These are phyloP conservation scores for Puccinia triticina DNA, from an alignment of 1,284 basidiomycete genomes.

Conservation along the genomic window DNA sequence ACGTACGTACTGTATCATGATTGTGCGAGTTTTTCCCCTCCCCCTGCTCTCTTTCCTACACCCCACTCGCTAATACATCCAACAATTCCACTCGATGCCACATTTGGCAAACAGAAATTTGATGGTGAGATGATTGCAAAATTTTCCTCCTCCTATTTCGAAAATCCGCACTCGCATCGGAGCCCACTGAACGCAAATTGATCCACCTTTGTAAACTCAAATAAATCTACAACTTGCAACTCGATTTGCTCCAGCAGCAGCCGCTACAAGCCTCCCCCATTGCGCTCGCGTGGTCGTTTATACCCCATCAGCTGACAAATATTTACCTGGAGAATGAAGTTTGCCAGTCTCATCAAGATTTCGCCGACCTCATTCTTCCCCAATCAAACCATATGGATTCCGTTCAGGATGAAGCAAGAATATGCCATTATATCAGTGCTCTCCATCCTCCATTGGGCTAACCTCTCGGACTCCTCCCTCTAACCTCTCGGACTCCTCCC, in stretches of 20 bases:
- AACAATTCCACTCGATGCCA: neutral
- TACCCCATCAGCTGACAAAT: constrained; percentile 35
- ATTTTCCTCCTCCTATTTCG: constrained; percentile 48
- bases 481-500: no score
- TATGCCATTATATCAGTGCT: constrained; percentile 48
- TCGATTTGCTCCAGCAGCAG: constrained; percentile 40
- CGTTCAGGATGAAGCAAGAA: constrained; percentile 33
- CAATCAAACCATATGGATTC: neutral
- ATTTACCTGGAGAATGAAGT: constrained; percentile 40
- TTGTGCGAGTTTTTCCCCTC: no score
- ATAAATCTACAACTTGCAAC: constrained; percentile 43
- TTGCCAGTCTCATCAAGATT: constrained; percentile 37
- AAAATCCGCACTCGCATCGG: constrained; percentile 24
- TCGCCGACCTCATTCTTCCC: constrained; percentile 38
- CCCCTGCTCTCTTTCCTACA: no score
- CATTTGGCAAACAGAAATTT: constrained; percentile 10
- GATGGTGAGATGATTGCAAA: constrained; percentile 26
- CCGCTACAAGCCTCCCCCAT: constrained; percentile 35
- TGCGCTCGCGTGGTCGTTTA: constrained; percentile 49
- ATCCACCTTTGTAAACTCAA: constrained; percentile 34
- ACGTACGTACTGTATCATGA: no score
- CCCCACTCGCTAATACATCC: no score
- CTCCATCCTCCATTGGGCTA: no score
- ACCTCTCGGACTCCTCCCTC: no score
- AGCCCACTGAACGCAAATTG: constrained; percentile 14